Base-by-base conservation (phyloP, 495 filamentous ascomycete species). In the Penicillium verhagenii region DNA sequence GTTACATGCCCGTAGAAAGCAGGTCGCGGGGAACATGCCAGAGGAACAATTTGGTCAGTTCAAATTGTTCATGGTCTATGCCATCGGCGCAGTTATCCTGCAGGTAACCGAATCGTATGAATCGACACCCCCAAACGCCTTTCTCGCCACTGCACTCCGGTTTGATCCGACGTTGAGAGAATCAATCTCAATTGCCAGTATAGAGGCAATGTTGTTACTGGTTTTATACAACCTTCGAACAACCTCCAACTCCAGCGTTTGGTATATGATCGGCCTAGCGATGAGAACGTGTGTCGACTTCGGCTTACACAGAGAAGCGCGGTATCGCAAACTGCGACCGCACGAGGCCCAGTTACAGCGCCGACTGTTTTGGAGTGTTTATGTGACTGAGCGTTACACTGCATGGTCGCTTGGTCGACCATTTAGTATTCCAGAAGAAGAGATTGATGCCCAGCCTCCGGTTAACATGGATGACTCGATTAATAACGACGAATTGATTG, bases 21-120 rank as follows among this genome's bases (percentile, higher is more conserved):
- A 58, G 24, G 50, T 58, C 4, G 25, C 47, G 9, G 57, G 54
- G 6, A 45, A 63, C 11, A 66, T 44, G 28, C 51, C 63, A 13
- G 23, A 56, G n/a, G 66, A 65, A n/a, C 67, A 70, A 19, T 71
- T 69, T 33, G 69, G 56, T 1, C 52, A 54, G 14, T 78, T 76
- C 52, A 75, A 76, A 47, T 52, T 77, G 5, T 77, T 73, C 50
- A 71, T 76, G 70, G 67, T 76, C 1, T 76, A 78, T 59, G 72
- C 70, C 13, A 72, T 76, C 21, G 73, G 73, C 2, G 64, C 71
- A 3, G 63, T 57, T 8, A 61, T 75, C 28, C 58, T 72, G 14
- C 67, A 69, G 29, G 62, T 72, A 50, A 74, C 72, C 0, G 72
- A 72, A 53, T 57, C 50, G 45, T 68, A 74, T 50, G 59, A 61